Evolutionary conservation across 192 early-diverging fungal species (phyloP).

Genomic region (Dimargaris xerosporica): DNA sequence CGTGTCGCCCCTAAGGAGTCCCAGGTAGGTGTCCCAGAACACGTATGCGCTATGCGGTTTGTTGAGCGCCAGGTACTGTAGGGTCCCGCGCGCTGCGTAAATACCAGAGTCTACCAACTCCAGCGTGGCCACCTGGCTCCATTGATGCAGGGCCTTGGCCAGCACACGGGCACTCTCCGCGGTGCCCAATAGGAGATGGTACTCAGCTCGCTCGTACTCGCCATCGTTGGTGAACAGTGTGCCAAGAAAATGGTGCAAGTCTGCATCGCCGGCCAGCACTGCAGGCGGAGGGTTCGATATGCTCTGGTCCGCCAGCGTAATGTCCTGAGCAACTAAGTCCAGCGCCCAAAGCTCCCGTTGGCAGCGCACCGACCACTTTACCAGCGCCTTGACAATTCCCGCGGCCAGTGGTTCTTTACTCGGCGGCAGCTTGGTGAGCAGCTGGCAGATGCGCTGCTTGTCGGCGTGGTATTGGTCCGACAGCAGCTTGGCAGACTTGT

Average conservation of each 20-base stretch:
- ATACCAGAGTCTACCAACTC: not conserved
- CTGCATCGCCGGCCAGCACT: not conserved
- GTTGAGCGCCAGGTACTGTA: conserved; percentile 6
- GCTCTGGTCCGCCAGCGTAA: not conserved
- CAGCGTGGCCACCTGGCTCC: not conserved
- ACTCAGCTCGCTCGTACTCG: not conserved
- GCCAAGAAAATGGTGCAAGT: conserved; percentile 1
- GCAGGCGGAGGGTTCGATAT: not conserved
- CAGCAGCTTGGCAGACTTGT: not conserved
- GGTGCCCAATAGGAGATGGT: conserved; percentile 1
- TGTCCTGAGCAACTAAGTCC: not conserved
- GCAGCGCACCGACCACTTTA: not conserved
- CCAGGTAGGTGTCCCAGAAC: not conserved
- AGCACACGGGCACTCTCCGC: not conserved
- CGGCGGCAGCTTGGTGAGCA: not conserved
- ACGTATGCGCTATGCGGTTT: not conserved
- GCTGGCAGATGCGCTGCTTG: not conserved
- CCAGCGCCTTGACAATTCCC: not conserved
- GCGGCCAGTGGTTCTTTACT: not conserved
- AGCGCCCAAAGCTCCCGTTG: not conserved
- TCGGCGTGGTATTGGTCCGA: not conserved
- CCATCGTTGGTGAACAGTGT: not conserved
- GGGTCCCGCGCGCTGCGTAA: not conserved
- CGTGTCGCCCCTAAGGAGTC: no score
- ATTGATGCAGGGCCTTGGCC: not conserved